These are phyloP conservation scores for Comarum palustre DNA, from an alignment of 306 rosid species.

Conservation along the genomic window DNA sequence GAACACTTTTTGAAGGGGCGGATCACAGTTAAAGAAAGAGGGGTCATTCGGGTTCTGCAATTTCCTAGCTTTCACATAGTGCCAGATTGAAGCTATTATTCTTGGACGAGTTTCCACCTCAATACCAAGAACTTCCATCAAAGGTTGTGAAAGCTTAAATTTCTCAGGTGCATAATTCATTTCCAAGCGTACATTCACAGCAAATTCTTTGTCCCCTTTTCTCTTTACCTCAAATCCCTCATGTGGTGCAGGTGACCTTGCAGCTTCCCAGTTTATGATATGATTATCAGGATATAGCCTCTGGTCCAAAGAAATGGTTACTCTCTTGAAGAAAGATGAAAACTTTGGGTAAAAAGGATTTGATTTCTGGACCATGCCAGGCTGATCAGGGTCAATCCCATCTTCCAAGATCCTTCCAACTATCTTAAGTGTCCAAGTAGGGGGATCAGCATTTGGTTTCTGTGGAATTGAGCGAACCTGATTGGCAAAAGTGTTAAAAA, in stretches of 20 bases:
- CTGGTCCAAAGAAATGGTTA: constrained; percentile 89
- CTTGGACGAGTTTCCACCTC: constrained; percentile 98
- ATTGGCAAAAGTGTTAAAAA: constrained; percentile 84
- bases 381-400: constrained; percentile 97
- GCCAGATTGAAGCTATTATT: constrained; percentile 95
- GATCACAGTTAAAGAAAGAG: constrained; percentile 77
- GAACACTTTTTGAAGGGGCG: constrained; percentile 85
- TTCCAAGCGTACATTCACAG: constrained; percentile 69
- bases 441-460: constrained; percentile 86
- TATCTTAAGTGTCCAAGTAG: constrained; percentile 92
- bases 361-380: constrained; percentile 74
- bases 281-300: constrained; percentile 83
- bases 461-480: constrained; percentile 73
- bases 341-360: constrained; percentile 80
- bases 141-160: constrained; percentile 80
- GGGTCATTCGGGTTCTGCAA: constrained; percentile 87
- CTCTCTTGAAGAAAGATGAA: constrained; percentile 88
- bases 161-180: constrained; percentile 93
- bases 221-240: constrained; percentile 99
- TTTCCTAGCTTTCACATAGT: constrained; percentile 97
- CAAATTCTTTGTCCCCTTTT: constrained; percentile 88
- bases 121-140: constrained; percentile 96
- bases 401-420: constrained; percentile 96
- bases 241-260: constrained; percentile 78
- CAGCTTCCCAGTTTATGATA: constrained; percentile 79